Evolutionary conservation across 2,329 filamentous ascomycete genomes (phyloP), one percentile per base, ranked within the genome.

Genomic region (Didymosphaeria variabile): DNA sequence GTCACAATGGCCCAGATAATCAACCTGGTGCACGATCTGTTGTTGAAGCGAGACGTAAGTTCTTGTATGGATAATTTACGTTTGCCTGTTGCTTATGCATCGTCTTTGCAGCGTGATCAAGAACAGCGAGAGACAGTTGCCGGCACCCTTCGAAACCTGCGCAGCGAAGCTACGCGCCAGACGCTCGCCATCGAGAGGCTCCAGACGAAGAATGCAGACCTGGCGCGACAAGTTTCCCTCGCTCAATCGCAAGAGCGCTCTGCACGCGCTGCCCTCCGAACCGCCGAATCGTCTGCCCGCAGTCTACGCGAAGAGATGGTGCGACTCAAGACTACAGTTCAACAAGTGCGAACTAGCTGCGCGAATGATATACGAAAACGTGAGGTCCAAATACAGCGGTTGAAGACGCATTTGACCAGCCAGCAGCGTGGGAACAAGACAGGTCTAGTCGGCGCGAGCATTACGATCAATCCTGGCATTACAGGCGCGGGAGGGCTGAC

Each of bases 1-100:
- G 87, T 86, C 54, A 91, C 91, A 19, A 94, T 95, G 89, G 90
- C 91, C 21, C 88, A 89, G 67, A 90, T 98, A 70, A 97, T 99
- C 81, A 91, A 94, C 74, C 86, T 99, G 26, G 88, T 99, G 52
- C 97, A 99, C 79, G 95, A 99, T 75, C 80, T 99, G 69, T 92
- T 99, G 61, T 78, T 97, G 62, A 88, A 94, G 67, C 88, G 94
- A 83, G 95, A 99, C 77, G 93, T 97, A 83, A 70, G 88, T 60
- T 12, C 21, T 58, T 49, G 4, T 12, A 3, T 10, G 23, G 54
- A 19, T 29, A 5, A 10, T 12, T 21, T 3, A 19, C 52, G 15
- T 2, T 15, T 32, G 13, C 13, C 34, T 31, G 38, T 36, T 65
- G 47, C 67, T 71, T 32, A 70, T 34, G 21, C 23, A 40, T 36